These are phyloP conservation scores for Globisporangium parvum DNA, from an alignment of 352 stramenopile species.

Conservation along the genomic window DNA sequence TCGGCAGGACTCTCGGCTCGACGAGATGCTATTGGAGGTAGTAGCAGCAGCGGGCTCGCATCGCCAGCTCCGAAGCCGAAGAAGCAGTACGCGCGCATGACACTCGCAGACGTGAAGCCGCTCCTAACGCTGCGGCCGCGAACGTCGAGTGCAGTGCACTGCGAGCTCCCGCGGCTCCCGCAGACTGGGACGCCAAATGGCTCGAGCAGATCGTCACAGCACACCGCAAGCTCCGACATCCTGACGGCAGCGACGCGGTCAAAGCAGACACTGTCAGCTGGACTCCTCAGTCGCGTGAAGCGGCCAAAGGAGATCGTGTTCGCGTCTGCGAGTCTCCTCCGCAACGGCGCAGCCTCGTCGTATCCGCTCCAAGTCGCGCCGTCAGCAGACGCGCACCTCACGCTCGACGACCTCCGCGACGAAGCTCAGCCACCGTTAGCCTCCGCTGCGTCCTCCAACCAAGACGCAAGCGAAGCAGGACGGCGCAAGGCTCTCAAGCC, in stretches of 20 bases:
- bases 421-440: background rate
- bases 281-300: slow-evolving; percentile 1
- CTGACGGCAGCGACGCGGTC: background rate
- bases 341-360: background rate
- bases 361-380: slow-evolving; percentile 6
- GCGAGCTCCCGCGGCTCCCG: slow-evolving; percentile 19
- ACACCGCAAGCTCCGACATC: background rate
- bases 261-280: background rate
- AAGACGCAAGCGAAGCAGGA: slow-evolving; percentile 11
- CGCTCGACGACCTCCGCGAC: slow-evolving; percentile 18
- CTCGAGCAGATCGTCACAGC: too few species aligned
- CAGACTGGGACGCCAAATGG: background rate
- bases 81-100: slow-evolving; percentile 46
- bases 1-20: background rate
- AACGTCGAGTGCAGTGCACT: slow-evolving; percentile 28
- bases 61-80: background rate
- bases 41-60: background rate
- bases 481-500: slow-evolving; percentile 1
- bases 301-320: slow-evolving; percentile 20
- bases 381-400: slow-evolving; percentile 11
- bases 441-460: slow-evolving; percentile 3
- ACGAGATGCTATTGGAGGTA: background rate
- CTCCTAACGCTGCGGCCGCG: slow-evolving; percentile 21
- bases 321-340: slow-evolving; percentile 12
- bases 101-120: slow-evolving; percentile 37